Conservation (phyloP, 2,329 filamentous ascomycete species). For the Verticillium nubilum region DNA sequence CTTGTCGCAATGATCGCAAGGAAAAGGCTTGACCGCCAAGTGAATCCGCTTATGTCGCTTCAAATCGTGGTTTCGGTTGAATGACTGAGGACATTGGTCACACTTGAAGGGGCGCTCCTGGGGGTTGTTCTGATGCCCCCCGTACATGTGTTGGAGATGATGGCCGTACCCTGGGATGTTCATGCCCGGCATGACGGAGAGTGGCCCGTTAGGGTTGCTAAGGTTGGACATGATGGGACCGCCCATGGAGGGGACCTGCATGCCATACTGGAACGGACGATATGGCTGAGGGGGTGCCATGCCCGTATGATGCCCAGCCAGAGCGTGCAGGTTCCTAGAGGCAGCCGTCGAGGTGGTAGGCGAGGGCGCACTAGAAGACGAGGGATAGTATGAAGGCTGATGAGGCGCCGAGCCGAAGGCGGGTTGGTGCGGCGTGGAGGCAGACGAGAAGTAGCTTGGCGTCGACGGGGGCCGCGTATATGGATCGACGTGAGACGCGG, state of each 20-base stretch:
- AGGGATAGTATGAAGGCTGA: conserved; percentile 28
- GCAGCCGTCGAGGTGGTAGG: conserved; percentile 30
- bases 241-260: conserved; percentile 33
- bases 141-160: conserved; percentile 54
- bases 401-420: background rate
- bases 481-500: conserved; percentile 52
- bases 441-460: conserved; percentile 54
- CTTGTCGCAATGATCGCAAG: conserved; percentile 87
- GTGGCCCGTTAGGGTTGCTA: conserved; percentile 64
- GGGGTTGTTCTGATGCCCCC: conserved; percentile 40
- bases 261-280: conserved; percentile 13
- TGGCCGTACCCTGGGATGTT: conserved; percentile 47
- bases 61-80: conserved; percentile 93
- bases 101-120: conserved; percentile 90
- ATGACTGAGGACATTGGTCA: conserved; percentile 85
- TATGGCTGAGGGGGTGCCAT: conserved; percentile 49
- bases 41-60: conserved; percentile 97
- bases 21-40: conserved; percentile 90
- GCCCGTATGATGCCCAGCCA: conserved; percentile 10
- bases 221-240: conserved; percentile 75
- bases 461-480: conserved; percentile 54
- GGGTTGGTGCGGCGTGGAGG: conserved; percentile 26
- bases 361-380: conserved; percentile 37
- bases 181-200: conserved; percentile 64
- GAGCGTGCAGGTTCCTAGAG: conserved; percentile 30